Percentiles rank a stretch among this genome's conserved stretches.
Evolutionary conservation across 768 basidiomycete genomes (phyloP).

Genomic region (Suillus occidentalis): DNA sequence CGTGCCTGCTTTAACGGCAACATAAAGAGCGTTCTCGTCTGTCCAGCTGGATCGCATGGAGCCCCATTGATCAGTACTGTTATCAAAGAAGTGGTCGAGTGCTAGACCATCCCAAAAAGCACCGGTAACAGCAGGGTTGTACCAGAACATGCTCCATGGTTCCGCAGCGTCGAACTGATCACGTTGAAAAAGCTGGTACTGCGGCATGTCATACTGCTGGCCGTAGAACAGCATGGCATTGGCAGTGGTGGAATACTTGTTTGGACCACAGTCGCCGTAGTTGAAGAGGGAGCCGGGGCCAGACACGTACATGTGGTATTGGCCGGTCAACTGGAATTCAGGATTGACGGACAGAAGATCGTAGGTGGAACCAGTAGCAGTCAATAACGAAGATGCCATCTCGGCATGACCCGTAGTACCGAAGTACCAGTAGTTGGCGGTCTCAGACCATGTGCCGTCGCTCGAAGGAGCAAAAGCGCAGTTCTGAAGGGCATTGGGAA

Average conservation of each 20-base stretch:
- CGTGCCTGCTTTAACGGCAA: conserved; percentile 87
- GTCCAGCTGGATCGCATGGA: conserved; percentile 95
- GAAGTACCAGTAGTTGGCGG: conserved; percentile 94
- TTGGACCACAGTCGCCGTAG: conserved; percentile 64
- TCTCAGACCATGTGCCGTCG: conserved; percentile 94
- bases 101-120: conserved; percentile 90
- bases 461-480: conserved; percentile 62
- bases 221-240: conserved; percentile 85
- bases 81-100: conserved; percentile 82
- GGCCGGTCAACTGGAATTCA: conserved; percentile 69
- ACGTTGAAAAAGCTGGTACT: conserved; percentile 86
- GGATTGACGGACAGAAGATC: conserved; percentile 70
- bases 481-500: conserved; percentile 73
- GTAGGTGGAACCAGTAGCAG: conserved; percentile 84
- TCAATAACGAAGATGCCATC: conserved; percentile 76
- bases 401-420: conserved; percentile 91
- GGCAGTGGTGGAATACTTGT: conserved; percentile 94
- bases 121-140: conserved; percentile 76
- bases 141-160: conserved; percentile 93
- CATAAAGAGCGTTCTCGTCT: conserved; percentile 75
- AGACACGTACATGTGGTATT: conserved; percentile 86
- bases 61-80: conserved; percentile 76
- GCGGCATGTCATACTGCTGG: conserved; percentile 63
- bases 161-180: conserved; percentile 82
- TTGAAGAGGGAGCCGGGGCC: conserved; percentile 88